Base-by-base conservation (phyloP, 2,329 filamentous ascomycete genomes). In the Coniochaeta ligniaria region DNA sequence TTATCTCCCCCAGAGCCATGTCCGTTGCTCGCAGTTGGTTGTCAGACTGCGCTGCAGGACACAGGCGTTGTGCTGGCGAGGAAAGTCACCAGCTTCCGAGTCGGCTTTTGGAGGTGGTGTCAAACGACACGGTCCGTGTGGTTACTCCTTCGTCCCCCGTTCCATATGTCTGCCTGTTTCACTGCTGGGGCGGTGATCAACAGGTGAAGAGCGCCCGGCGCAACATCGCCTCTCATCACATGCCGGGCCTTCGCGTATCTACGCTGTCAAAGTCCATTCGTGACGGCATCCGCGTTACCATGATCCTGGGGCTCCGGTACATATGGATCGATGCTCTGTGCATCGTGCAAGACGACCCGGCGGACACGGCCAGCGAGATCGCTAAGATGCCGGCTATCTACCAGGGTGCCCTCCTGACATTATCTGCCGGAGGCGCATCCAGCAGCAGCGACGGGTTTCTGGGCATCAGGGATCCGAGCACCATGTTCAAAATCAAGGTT, bases 121-220 rank as follows among this genome's bases (percentile, higher is more conserved):
- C 38, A 20, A 41, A 41, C 17, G 38, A 41, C 17, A 41, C 17
- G 5, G 38, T 41, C 38, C 38, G 38, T n/a, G 38, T 41, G 16
- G 38, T 41, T 3, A 41, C 16, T 41, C 38, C 38, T 20, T 41
- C 38, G 38, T 5, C n/a, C 11, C 16, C 38, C 17, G 38, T 41
- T 9, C 38, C 58, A 2, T 60, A 57, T 17, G 24, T 31, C 11
- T 50, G 58, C 8, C 3, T 60, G 8, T 60, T 50, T 5, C 61
- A 63, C 45, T 61, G 60, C 33, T 63, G 62, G 62, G 62, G 58
- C 1, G 61, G 61, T 20, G 28, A 63, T 22, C 58, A 61, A 2
- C 41, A n/a, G 2, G 6, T 52, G 2, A 63, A 63, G 43, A 61
- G 54, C 0, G 56, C 60, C 0, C 17, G 28, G 8, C 22, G 22